phyloP scores from a whole-genome alignment of 1,139 yeast genomes.

The Diutina rugosa region DNA sequence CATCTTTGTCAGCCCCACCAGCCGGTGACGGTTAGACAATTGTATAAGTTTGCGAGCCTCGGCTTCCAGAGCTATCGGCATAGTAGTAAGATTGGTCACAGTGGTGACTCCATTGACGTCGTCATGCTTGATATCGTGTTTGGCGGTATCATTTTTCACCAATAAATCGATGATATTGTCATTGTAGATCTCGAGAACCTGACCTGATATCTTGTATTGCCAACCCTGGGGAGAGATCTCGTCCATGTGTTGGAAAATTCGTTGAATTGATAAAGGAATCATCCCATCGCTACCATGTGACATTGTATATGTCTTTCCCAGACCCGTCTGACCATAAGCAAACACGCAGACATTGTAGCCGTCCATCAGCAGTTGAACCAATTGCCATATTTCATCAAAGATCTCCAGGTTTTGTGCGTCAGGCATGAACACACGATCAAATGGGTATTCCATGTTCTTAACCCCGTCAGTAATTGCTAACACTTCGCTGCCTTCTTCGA shows the following conservation, averaged over 20 bases:
- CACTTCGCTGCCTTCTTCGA: neutral
- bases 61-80: slow-evolving; percentile 31
- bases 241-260: slow-evolving; percentile 52
- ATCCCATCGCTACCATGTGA: slow-evolving; percentile 60
- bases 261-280: slow-evolving; percentile 65
- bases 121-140: slow-evolving; percentile 67
- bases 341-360: slow-evolving; percentile 89
- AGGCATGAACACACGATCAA: slow-evolving; percentile 68
- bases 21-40: slow-evolving; percentile 49
- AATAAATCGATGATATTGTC: slow-evolving; percentile 61
- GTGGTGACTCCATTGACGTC: slow-evolving; percentile 35
- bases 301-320: slow-evolving; percentile 94
- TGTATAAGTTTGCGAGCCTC: slow-evolving; percentile 27
- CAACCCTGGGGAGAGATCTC: slow-evolving; percentile 45
- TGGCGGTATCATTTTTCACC: slow-evolving; percentile 4
- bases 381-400: slow-evolving; percentile 75
- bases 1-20: slow-evolving; percentile 73
- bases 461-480: neutral
- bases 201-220: slow-evolving; percentile 56
- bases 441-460: slow-evolving; percentile 11
- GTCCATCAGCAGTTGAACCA: slow-evolving; percentile 81
- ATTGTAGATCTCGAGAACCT: slow-evolving; percentile 82
- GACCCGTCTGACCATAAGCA: slow-evolving; percentile 97
- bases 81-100: slow-evolving; percentile 46
- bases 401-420: slow-evolving; percentile 43